phyloP scores from a whole-genome alignment of 495 filamentous ascomycete species.

The Cercophora newfieldiana region DNA sequence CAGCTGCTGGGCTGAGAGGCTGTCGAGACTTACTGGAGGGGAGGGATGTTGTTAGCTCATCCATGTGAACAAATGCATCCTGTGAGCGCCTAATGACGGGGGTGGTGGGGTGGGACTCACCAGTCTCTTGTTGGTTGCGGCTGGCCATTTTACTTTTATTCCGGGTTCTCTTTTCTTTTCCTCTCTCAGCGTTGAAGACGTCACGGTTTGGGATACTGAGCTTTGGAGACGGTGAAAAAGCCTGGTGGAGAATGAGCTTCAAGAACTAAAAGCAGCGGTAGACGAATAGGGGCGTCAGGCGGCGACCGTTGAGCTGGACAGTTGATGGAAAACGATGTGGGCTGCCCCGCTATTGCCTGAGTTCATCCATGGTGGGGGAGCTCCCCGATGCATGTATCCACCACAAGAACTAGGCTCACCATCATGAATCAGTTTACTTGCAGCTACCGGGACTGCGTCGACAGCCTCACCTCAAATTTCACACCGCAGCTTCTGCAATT shows the following conservation, averaged over 20 bases:
- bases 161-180: not conserved
- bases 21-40: constrained; percentile 46
- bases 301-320: not conserved
- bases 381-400: not conserved
- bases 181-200: not conserved
- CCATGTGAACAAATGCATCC: not conserved
- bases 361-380: not conserved
- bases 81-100: not conserved
- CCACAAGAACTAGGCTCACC: not conserved
- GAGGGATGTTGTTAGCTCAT: constrained; percentile 6
- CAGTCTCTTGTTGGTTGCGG: constrained; percentile 22
- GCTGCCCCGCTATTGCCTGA: constrained; percentile 9
- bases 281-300: not conserved
- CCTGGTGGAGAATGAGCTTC: too few species aligned
- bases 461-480: not conserved
- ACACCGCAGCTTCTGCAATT: not conserved
- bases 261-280: not conserved
- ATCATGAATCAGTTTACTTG: not conserved
- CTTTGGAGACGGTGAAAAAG: not conserved
- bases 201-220: not conserved
- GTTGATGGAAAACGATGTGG: not conserved
- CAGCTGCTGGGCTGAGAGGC: constrained; percentile 52
- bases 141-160: constrained; percentile 16
- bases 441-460: constrained; percentile 6
- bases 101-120: constrained; percentile 17